Evolutionary conservation across 2,329 filamentous ascomycete species (phyloP).

Genomic region (Colletotrichum lindemuthianum): DNA sequence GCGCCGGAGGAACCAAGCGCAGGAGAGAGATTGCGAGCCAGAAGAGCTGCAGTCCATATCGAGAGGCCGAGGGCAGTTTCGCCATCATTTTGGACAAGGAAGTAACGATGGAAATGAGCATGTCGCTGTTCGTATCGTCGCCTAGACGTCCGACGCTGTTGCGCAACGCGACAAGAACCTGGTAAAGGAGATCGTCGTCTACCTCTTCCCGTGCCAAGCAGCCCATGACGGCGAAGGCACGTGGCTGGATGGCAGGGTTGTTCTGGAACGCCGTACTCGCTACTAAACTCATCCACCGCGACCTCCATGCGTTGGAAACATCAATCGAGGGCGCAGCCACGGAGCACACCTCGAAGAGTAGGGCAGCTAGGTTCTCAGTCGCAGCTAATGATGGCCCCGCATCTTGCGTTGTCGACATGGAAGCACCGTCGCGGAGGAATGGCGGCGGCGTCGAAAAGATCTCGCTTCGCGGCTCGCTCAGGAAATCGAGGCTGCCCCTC

Average conservation of each 20-base stretch:
- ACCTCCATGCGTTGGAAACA: conserved; percentile 74
- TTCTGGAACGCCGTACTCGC: conserved; percentile 79
- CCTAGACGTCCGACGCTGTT: conserved; percentile 73
- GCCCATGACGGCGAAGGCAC: conserved; percentile 77
- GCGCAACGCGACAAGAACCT: conserved; percentile 74
- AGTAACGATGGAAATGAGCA: conserved; percentile 75
- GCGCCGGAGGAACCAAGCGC: conserved; percentile 67
- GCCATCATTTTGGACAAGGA: conserved; percentile 77
- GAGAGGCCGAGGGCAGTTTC: conserved; percentile 72
- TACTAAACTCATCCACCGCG: conserved; percentile 78
- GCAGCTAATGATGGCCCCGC: conserved; percentile 60
- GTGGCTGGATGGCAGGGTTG: conserved; percentile 75
- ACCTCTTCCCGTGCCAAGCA: conserved; percentile 77
- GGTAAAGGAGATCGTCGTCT: conserved; percentile 76
- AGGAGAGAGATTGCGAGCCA: conserved; percentile 76
- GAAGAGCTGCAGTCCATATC: conserved; percentile 75
- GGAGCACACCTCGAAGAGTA: conserved; percentile 72
- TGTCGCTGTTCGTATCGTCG: conserved; percentile 72
- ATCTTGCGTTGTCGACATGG: conserved; percentile 65
- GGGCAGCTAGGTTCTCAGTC: conserved; percentile 69
- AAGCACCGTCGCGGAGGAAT: conserved; percentile 62
- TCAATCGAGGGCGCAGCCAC: conserved; percentile 72
- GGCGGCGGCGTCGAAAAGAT: conserved; percentile 62
- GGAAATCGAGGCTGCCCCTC: conserved; percentile 63
- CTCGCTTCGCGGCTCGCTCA: conserved; percentile 69